Evolutionary conservation across 2,329 filamentous ascomycete species (phyloP).

Genomic region (Diaporthe sp.): DNA sequence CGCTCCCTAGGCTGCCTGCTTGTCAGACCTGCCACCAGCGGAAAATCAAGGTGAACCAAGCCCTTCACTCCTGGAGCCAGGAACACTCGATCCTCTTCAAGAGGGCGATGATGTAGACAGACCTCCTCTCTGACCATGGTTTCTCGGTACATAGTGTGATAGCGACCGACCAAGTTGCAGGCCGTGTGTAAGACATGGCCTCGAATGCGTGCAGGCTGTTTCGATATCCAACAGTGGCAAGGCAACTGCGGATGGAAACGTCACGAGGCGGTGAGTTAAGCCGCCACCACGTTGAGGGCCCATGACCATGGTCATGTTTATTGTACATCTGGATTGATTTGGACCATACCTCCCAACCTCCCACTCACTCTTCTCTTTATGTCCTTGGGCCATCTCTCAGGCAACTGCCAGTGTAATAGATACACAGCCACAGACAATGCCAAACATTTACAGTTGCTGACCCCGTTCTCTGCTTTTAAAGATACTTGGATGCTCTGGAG

Average conservation of each 20-base stretch:
- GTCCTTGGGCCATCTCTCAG: neutral
- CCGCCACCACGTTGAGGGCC: neutral
- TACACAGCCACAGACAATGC: no score
- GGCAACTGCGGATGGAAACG: neutral
- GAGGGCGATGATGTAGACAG: no score
- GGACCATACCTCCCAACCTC: neutral
- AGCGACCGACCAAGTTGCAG: slow-evolving; percentile 6
- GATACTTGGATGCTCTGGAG: neutral
- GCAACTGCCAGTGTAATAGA: neutral
- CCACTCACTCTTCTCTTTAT: neutral
- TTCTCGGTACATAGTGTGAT: neutral
- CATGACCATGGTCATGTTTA: neutral
- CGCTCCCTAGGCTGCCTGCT: slow-evolving; percentile 7
- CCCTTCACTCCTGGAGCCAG: neutral
- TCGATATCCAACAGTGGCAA: neutral
- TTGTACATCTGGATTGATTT: neutral
- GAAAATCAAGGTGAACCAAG: neutral
- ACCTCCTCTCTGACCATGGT: neutral
- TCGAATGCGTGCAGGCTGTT: slow-evolving; percentile 8
- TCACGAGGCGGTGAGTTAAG: slow-evolving; percentile 2
- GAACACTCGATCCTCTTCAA: neutral
- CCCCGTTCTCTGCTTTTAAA: neutral
- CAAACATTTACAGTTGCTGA: neutral
- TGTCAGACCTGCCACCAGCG: slow-evolving; percentile 6
- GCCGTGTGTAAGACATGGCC: neutral